These are phyloP conservation scores for Yamadazyma membranifaciens DNA, from an alignment of 1,139 yeast species.

Conservation along the genomic window DNA sequence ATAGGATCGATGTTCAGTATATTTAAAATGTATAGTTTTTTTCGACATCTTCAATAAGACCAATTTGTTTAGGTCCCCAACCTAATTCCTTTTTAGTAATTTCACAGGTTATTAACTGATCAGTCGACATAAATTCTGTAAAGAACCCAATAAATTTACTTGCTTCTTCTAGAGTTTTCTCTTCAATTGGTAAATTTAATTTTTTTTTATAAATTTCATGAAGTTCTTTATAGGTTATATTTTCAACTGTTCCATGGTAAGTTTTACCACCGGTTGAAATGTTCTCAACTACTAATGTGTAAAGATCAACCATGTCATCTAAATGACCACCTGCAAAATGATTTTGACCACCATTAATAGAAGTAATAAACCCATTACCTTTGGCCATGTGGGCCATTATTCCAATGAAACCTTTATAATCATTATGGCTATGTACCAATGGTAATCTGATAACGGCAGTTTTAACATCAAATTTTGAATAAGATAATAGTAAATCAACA, in stretches of 20 bases:
- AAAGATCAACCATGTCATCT: conserved; percentile 26
- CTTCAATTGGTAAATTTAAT: conserved; percentile 4
- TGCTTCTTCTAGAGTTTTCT: not conserved
- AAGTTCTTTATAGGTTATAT: conserved; percentile 19
- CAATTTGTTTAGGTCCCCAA: conserved; percentile 20
- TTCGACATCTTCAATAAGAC: no score
- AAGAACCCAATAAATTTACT: not conserved
- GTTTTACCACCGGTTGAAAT: conserved; percentile 20
- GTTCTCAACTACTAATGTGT: conserved; percentile 19
- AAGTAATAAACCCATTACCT: conserved; percentile 15
- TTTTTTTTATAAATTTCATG: conserved; percentile 12
- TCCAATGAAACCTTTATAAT: conserved; percentile 16
- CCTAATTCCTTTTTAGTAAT: conserved; percentile 15
- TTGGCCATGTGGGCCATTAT: conserved; percentile 13
- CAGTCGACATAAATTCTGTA: not conserved
- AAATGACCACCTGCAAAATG: conserved; percentile 28
- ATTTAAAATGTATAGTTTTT: not conserved
- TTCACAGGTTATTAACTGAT: conserved; percentile 4
- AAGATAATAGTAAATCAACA: conserved; percentile 9
- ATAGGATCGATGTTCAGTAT: no score
- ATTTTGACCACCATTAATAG: conserved; percentile 22
- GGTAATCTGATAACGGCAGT: conserved; percentile 22
- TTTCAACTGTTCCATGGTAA: conserved; percentile 23
- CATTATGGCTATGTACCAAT: conserved; percentile 25
- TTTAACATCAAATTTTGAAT: conserved; percentile 19